Base-by-base conservation (phyloP, 2,329 filamentous ascomycete genomes). In the Sporothrix euskadiensis region DNA sequence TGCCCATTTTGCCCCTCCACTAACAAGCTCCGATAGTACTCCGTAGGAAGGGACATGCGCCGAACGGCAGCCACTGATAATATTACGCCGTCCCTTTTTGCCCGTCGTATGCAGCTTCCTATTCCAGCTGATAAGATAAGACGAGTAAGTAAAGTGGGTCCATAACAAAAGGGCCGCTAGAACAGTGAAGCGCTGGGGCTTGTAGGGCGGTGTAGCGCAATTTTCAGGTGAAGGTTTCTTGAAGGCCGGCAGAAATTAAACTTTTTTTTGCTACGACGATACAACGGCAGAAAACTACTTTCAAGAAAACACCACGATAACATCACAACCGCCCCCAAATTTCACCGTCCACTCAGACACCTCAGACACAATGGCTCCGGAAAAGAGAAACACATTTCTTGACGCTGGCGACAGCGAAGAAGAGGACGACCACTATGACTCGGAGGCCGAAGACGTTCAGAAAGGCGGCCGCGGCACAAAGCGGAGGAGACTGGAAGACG, bases 301-400 rank as follows among this genome's bases (percentile, higher is more conserved):
- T 16, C 3, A 22, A 16, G 61, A 47, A 22, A 41, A 12, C 52
- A 56, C 6, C 49, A 22, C 19, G 16, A 44, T 26, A 41, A n/a
- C 9, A 44, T 26, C 19, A 7, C n/a, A 4, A 54, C 49, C 19
- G 14, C 26, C 26, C 26, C 26, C 26, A 26, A 26, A 26, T 26
- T 26, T 26, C 26, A 54, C 49, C 19, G 14, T 9, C 57, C 1
- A 41, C 32, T 30, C 54, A 57, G 19, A 32, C 61, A 39, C 7
- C 16, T 26, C 26, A 26, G 9, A 39, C 54, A 74, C 49, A 66
- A 94, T 94, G 91, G 82, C 90, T 0, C 84, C 88, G 56, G 88
- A 90, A 79, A 93, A 91, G 79, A 87, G 88, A 77, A 94, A 94
- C 80, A 87, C 92, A 71, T 94, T 91, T 78, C 87, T 94, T 41